These are phyloP conservation scores for Epicoccum sorghinum DNA, from an alignment of 2,329 filamentous ascomycete species.

Conservation along the genomic window DNA sequence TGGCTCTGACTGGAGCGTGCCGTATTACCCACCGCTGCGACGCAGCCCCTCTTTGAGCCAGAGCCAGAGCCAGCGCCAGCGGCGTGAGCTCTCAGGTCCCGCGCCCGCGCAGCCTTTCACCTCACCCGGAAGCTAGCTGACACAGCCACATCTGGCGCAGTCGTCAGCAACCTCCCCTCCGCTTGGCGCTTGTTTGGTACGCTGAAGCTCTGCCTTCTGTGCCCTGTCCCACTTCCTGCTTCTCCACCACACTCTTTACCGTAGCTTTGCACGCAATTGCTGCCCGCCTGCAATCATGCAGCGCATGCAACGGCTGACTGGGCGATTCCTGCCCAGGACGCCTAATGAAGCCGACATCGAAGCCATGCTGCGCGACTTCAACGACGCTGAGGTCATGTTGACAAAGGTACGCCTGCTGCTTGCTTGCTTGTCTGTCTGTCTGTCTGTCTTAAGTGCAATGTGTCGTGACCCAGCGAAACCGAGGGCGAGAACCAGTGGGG, in stretches of 20 bases:
- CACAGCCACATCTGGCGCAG: conserved; percentile 27
- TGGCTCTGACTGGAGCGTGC: conserved; percentile 10
- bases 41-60: conserved; percentile 1
- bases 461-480: not conserved
- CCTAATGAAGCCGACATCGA: conserved; percentile 80
- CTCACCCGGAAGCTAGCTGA: conserved; percentile 19
- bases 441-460: conserved; percentile 10
- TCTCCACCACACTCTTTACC: conserved; percentile 1
- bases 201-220: not conserved
- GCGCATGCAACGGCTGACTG: conserved; percentile 75
- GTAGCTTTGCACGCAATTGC: conserved; percentile 21
- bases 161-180: not conserved
- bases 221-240: not conserved
- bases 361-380: conserved; percentile 77
- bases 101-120: no score
- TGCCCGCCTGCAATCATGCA: conserved; percentile 60
- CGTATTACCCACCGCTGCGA: conserved; percentile 4
- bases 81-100: no score
- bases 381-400: conserved; percentile 77
- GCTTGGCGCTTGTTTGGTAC: not conserved
- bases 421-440: conserved; percentile 8
- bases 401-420: conserved; percentile 62
- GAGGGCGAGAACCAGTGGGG: conserved; percentile 26
- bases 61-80: no score
- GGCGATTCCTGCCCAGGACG: conserved; percentile 71